Base-by-base conservation (phyloP, 139 green algal genomes). In the Deuterostichococcus epilithicus region DNA sequence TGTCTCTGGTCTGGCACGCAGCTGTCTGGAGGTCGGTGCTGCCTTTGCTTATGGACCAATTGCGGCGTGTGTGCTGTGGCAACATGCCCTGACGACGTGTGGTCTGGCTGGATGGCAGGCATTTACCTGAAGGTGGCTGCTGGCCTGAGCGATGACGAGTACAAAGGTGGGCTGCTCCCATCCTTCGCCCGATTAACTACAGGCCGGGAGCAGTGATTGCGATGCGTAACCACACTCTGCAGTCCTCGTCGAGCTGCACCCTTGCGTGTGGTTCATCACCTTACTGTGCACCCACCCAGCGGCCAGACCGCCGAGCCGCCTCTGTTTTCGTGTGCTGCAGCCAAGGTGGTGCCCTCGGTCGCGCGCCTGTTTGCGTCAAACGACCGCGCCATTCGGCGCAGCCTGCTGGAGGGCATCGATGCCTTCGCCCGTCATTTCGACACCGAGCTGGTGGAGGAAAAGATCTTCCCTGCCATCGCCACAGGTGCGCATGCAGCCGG, bases 341-440 rank as follows among this genome's bases (percentile, higher is more conserved):
- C 34, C 70, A 75, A 59, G 42, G 90, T 99, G 52, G 86, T 98
- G 65, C 96, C 95, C 38, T 87, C 85, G 5, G 72, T 99, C 2
- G 86, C 90, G 18, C 91, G 90, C 78, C 89, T 99, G 32, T 99
- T 97, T 81, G 83, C 89, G 0, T 96, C 91, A 45, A 85, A 70
- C 72, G 96, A 99, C 86, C 86, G 92, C 52, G 78, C 74, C 58
- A 91, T 99, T 71, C 83, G 96, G 6, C 84, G 92, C 32, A 90
- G 84, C 68, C 87, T 99, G 78, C 85, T 99, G 42, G 94, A 98
- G 81, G 90, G 89, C 74, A 88, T 98, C 15, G 82, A 92, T 47
- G 75, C 80, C 15, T 98, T 92, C 59, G 86, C 82, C 25, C 20
- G 52, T 20, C 52, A 63, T 20, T 63, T 63, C 18, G 20, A 28